phyloP scores from a whole-genome alignment of 805 yeast species.

The Kodamaea hsintzibuensis region DNA sequence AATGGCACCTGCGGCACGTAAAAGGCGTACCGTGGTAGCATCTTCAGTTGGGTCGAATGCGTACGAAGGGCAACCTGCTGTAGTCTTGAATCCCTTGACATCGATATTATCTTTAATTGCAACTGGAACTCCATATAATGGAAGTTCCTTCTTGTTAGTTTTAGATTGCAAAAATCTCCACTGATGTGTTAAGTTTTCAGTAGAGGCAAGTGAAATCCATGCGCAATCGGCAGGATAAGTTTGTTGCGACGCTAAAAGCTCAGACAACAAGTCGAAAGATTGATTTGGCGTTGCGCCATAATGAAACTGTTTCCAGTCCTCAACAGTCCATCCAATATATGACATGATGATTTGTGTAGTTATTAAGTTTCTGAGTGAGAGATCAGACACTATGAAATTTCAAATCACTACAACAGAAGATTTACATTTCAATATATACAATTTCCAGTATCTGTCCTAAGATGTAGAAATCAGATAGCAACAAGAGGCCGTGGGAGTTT shows the following conservation, averaged over 20 bases:
- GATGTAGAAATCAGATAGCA: background rate
- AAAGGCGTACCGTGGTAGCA: constrained; percentile 69
- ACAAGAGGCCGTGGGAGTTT: constrained; percentile 3
- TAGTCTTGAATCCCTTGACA: constrained; percentile 76
- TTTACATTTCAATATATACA: background rate
- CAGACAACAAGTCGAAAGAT: constrained; percentile 52
- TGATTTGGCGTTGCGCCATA: constrained; percentile 56
- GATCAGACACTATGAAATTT: background rate
- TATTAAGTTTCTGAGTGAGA: constrained; percentile 1
- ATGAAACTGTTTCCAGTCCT: constrained; percentile 78
- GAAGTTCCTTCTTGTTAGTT: constrained; percentile 52
- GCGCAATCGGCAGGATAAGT: constrained; percentile 63
- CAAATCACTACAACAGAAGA: background rate
- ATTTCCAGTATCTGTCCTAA: background rate
- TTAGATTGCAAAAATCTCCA: constrained; percentile 73
- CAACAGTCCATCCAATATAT: constrained; percentile 72
- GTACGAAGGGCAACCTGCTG: constrained; percentile 94
- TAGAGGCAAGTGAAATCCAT: constrained; percentile 81
- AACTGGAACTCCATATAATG: constrained; percentile 90
- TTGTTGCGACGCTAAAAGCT: constrained; percentile 49
- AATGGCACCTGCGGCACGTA: constrained; percentile 89
- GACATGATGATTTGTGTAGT: constrained; percentile 14
- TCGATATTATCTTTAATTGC: constrained; percentile 96
- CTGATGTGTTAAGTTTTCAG: constrained; percentile 67
- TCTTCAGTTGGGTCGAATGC: constrained; percentile 68